Evolutionary conservation across 2,329 filamentous ascomycete species (phyloP).

Genomic region (Alternaria sp.): DNA sequence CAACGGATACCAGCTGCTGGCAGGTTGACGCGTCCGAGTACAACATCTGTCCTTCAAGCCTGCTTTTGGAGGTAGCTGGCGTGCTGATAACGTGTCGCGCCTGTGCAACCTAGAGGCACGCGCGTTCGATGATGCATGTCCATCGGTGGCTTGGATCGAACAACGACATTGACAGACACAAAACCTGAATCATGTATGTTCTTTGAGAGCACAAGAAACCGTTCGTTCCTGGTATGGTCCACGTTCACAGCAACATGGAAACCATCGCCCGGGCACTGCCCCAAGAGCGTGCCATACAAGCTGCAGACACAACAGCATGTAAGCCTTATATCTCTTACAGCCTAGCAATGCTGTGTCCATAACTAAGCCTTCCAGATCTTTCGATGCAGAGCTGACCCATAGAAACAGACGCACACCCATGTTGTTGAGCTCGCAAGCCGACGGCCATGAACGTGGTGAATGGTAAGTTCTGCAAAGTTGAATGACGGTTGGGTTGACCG

Average conservation of each 20-base stretch:
- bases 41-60: conserved; percentile 22
- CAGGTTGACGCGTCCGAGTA: conserved; percentile 34
- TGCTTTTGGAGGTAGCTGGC: conserved; percentile 21
- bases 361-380: conserved; percentile 28
- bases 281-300: conserved; percentile 9
- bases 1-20: conserved; percentile 27
- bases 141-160: conserved; percentile 33
- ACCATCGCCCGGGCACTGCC: conserved; percentile 8
- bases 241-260: background rate
- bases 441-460: background rate
- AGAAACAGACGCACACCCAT: background rate
- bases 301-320: conserved; percentile 29
- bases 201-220: background rate
- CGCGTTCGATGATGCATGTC: conserved; percentile 31
- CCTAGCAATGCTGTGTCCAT: conserved; percentile 27
- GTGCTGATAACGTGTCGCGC: conserved; percentile 33
- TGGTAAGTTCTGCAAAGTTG: too few species aligned
- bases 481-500: conserved; percentile 1
- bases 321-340: conserved; percentile 15
- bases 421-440: background rate
- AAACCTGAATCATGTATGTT: background rate
- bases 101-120: conserved; percentile 17
- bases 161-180: background rate
- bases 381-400: conserved; percentile 21
- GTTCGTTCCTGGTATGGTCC: background rate